phyloP scores from a whole-genome alignment of 306 rosid species.

The Quercus dentata region DNA sequence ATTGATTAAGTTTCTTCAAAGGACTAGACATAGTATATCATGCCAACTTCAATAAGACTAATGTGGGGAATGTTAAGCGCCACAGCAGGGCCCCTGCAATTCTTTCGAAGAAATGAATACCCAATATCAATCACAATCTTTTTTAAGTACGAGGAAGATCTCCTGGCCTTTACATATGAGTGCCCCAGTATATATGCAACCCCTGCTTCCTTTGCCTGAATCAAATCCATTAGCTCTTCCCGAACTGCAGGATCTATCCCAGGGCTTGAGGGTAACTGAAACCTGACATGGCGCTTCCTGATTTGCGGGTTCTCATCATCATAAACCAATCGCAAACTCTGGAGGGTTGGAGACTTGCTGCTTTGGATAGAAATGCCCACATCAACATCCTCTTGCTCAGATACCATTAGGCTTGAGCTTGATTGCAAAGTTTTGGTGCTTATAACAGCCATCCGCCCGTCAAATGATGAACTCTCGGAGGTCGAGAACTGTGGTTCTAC shows the following conservation, averaged over 20 bases:
- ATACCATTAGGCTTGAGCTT: conserved; percentile 36
- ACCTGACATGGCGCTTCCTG: conserved; percentile 59
- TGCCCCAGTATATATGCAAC: conserved; percentile 86
- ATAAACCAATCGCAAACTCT: conserved; percentile 55
- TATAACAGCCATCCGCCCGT: conserved; percentile 86
- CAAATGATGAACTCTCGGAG: conserved; percentile 57
- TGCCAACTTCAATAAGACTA: conserved; percentile 87
- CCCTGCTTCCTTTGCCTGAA: conserved; percentile 85
- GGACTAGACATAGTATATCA: conserved; percentile 79
- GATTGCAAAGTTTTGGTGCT: conserved; percentile 51
- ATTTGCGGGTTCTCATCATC: conserved; percentile 67
- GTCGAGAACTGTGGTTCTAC: conserved; percentile 58
- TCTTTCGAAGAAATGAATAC: conserved; percentile 78
- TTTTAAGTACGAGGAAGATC: conserved; percentile 63
- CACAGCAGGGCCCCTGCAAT: conserved; percentile 83
- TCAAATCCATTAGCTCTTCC: conserved; percentile 69
- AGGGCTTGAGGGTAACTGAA: conserved; percentile 54
- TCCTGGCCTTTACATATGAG: conserved; percentile 85
- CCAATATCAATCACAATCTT: conserved; percentile 71
- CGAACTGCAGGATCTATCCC: conserved; percentile 57
- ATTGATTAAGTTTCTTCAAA: conserved; percentile 4
- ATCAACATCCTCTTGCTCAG: conserved; percentile 44
- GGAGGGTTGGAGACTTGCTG: conserved; percentile 61
- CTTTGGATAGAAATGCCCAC: conserved; percentile 46
- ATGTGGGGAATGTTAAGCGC: conserved; percentile 91